Conservation (phyloP, 2,329 filamentous ascomycete species). For the Colletotrichum lini region DNA sequence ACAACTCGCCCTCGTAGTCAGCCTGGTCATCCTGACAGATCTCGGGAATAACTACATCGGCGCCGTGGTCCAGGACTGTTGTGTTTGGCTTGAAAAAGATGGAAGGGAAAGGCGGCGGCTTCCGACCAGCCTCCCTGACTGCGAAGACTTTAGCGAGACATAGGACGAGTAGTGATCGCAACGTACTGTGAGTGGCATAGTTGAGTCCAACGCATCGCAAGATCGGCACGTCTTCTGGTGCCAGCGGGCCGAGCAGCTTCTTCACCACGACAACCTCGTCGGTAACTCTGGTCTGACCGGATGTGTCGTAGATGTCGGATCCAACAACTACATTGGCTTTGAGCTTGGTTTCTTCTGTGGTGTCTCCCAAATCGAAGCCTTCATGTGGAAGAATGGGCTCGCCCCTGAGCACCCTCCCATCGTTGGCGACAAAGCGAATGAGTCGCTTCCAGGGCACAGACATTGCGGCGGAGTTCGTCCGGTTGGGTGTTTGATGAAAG, state of each 20-base stretch:
- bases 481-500: neutral
- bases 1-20: conserved; percentile 65
- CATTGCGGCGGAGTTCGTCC: conserved; percentile 45
- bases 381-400: conserved; percentile 63
- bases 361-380: conserved; percentile 64
- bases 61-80: conserved; percentile 54
- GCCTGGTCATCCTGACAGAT: conserved; percentile 63
- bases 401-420: conserved; percentile 65
- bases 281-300: conserved; percentile 63
- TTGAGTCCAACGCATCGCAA: conserved; percentile 73
- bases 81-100: conserved; percentile 66
- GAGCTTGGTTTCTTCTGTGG: conserved; percentile 62
- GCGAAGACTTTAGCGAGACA: neutral
- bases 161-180: accelerated
- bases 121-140: conserved; percentile 67
- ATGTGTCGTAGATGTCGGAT: conserved; percentile 63
- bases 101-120: conserved; percentile 62
- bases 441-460: conserved; percentile 63
- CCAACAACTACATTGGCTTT: conserved; percentile 68
- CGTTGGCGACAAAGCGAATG: conserved; percentile 68
- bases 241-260: conserved; percentile 66
- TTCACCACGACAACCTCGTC: conserved; percentile 69
- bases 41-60: conserved; percentile 60
- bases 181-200: conserved; percentile 69
- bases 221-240: conserved; percentile 66